Evolutionary conservation across 495 filamentous ascomycete genomes (phyloP).

Genomic region (Terfezia boudieri): DNA sequence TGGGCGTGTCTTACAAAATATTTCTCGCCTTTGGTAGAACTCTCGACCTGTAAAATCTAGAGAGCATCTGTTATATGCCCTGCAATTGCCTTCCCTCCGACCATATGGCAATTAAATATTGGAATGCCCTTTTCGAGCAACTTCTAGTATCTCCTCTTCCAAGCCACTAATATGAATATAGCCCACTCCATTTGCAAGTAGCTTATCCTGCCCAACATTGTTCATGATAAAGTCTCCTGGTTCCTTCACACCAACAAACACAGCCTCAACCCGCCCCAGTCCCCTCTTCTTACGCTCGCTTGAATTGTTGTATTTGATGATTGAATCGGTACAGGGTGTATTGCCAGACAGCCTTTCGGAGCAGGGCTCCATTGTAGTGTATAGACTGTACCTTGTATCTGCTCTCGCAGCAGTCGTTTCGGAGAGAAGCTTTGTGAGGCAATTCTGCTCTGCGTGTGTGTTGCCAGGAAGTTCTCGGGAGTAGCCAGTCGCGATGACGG

Average conservation of each 20-base stretch:
- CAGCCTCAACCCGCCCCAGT: conserved; percentile 37
- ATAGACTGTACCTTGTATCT: conserved; percentile 25
- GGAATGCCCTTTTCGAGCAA: conserved; percentile 60
- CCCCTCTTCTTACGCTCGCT: conserved; percentile 27
- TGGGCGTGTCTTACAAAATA: no score
- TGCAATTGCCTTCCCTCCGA: no score
- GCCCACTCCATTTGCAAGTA: conserved; percentile 52
- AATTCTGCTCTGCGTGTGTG: conserved; percentile 89
- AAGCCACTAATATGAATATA: conserved; percentile 50
- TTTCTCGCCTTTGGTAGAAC: no score
- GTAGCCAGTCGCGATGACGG: conserved; percentile 64
- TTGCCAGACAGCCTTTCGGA: conserved; percentile 62
- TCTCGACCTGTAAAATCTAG: no score
- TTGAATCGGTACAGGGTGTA: conserved; percentile 57
- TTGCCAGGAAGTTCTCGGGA: conserved; percentile 80
- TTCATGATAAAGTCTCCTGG: conserved; percentile 68
- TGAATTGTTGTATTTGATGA: conserved; percentile 19
- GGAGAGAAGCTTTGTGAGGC: conserved; percentile 44
- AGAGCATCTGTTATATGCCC: no score
- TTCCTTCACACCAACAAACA: conserved; percentile 76
- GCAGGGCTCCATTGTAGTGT: conserved; percentile 92
- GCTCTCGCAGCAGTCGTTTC: background rate
- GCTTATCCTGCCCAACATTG: conserved; percentile 47
- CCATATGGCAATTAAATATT: no score
- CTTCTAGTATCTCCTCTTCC: conserved; percentile 55